Base-by-base conservation (phyloP, 129 eudicot genomes). In the Apium graveolens region DNA sequence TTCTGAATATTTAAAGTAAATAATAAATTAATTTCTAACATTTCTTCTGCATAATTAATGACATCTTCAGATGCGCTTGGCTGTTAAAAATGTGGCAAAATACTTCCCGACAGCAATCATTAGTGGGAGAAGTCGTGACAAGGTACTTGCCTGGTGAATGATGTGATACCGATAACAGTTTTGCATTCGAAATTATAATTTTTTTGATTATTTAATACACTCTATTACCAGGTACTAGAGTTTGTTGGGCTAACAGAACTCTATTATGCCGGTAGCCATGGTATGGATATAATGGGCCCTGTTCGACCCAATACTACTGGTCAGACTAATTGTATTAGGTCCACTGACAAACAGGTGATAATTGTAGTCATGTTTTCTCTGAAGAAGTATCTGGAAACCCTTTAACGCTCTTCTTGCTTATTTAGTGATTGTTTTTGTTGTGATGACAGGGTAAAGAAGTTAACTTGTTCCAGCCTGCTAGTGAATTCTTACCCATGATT, bases 191-290 rank as follows among this genome's bases (percentile, higher is more conserved):
- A 16, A 7, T 84, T 79, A 7, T 80, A 16, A 44, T 26, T 20
- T 62, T 27, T 10, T 38, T 65, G 38, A 12, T 63, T 12, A 29
- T 7, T 65, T 63, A 27, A 27, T 63, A 5, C 70, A 11, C 70
- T 63, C 70, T 13, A 1, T 63, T 65, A 27, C 70, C 86, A 95
- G 98, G 97, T 95, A 13, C 81, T 81, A 51, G 85, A 90, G 82
- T 95, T 95, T 81, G 97, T 92, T 70, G 90, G 90, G 74, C 83
- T 96, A 81, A 86, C 80, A 7, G 97, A 96, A 78, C 97, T 96
- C 49, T 96, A 92, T 77, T 96, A 96, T 86, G 99, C 99, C 32
- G 99, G 99, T 51, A 96, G 99, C 83, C 99, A 96, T 74, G 99
- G 99, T 48, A 96, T 96, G 99, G 99, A 96, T 84, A 96, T 96